phyloP scores from a whole-genome alignment of 2,329 filamentous ascomycete species.

The Thermomyces lanuginosus region DNA sequence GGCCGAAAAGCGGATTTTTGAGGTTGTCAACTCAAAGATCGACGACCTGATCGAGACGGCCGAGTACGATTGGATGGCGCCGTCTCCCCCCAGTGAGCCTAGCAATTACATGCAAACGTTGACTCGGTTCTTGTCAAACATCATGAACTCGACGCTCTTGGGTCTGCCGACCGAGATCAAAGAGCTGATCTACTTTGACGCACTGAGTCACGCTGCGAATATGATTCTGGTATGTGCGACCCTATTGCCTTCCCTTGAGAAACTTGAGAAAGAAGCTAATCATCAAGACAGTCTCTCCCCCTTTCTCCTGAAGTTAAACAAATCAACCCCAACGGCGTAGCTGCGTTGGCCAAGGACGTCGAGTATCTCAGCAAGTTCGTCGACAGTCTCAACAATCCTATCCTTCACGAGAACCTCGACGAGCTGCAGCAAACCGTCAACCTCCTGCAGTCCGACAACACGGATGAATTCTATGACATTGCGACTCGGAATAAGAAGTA shows the following conservation, averaged over 20 bases:
- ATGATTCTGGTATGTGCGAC: conserved; percentile 52
- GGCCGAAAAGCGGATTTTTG: conserved; percentile 93
- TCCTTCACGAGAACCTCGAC: conserved; percentile 74
- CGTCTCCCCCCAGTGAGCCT: conserved; percentile 50
- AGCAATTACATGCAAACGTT: conserved; percentile 93
- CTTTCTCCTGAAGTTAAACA: conserved; percentile 62
- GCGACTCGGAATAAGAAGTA: conserved; percentile 84
- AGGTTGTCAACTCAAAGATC: conserved; percentile 96
- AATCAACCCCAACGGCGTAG: conserved; percentile 76
- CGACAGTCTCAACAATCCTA: conserved; percentile 68
- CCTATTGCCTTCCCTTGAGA: conserved; percentile 8
- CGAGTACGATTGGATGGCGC: conserved; percentile 77
- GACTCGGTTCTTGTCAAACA: conserved; percentile 82
- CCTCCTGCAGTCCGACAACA: conserved; percentile 69
- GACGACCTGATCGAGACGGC: conserved; percentile 93
- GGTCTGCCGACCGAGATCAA: conserved; percentile 93
- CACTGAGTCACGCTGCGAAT: conserved; percentile 73
- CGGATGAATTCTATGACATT: conserved; percentile 95
- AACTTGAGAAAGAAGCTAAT: conserved; percentile 9
- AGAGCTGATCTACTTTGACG: conserved; percentile 94
- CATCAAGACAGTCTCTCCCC: conserved; percentile 44
- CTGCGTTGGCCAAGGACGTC: conserved; percentile 67
- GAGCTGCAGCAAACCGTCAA: conserved; percentile 86
- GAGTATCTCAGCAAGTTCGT: conserved; percentile 75
- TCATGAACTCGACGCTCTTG: conserved; percentile 87